Percentiles rank a stretch among this genome's conserved stretches.
These are phyloP conservation scores for Echinosophora koreensis DNA, from an alignment of 306 rosid species.

Conservation along the genomic window DNA sequence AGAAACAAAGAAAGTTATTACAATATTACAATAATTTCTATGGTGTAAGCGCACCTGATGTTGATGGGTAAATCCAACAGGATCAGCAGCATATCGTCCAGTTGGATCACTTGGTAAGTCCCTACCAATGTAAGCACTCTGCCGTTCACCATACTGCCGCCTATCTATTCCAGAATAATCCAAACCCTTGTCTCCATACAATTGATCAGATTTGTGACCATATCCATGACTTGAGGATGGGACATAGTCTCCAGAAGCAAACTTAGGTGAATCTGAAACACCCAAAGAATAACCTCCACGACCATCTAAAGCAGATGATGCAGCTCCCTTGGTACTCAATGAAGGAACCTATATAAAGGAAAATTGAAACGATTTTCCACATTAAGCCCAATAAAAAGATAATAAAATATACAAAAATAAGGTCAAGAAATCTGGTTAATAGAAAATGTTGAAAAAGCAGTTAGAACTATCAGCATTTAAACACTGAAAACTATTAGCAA, in stretches of 20 bases:
- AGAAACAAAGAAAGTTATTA: slow-evolving; percentile 34
- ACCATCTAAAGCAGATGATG: slow-evolving; percentile 75
- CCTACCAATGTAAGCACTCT: slow-evolving; percentile 79
- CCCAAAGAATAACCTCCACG: slow-evolving; percentile 78
- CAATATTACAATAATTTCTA: slow-evolving; percentile 7
- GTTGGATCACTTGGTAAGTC: slow-evolving; percentile 78
- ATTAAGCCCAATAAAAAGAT: neutral
- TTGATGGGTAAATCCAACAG: slow-evolving; percentile 78
- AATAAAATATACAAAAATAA: neutral
- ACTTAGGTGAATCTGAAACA: slow-evolving; percentile 85
- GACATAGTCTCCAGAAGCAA: slow-evolving; percentile 78
- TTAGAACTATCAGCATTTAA: neutral
- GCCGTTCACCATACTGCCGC: slow-evolving; percentile 87
- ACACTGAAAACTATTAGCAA: no score
- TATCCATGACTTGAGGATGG: slow-evolving; percentile 81
- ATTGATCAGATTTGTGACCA: slow-evolving; percentile 77
- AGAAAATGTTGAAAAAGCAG: neutral
- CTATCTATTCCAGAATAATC: slow-evolving; percentile 86
- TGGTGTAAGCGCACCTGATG: slow-evolving; percentile 72
- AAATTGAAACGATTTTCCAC: neutral
- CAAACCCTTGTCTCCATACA: slow-evolving; percentile 84
- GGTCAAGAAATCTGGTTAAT: neutral
- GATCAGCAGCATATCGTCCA: slow-evolving; percentile 78
- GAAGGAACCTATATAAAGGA: slow-evolving; percentile 63
- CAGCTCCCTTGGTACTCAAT: slow-evolving; percentile 71